A percentile compares a stretch with the other conserved stretches of the same genome.
phyloP scores from a whole-genome alignment of 495 filamentous ascomycete species.

The Lophiostoma macrostomum region DNA sequence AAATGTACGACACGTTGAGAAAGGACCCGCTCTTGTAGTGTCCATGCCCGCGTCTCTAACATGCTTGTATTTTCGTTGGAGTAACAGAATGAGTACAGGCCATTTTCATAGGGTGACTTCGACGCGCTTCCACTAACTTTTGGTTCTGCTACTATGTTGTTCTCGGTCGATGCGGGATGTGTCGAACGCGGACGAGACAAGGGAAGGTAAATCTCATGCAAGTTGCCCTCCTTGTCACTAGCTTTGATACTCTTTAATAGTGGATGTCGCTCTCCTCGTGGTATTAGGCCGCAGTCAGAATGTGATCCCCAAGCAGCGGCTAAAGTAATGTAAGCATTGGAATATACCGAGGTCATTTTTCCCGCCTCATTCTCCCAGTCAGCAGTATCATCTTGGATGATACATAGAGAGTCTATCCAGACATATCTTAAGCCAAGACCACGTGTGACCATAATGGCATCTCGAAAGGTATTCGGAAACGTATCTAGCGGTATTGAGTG shows the following conservation, averaged over 20 bases:
- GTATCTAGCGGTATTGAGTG: background rate
- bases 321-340: background rate
- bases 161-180: too few relatives aligned
- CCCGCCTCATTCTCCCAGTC: constrained; percentile 4
- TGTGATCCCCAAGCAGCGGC: too few relatives aligned
- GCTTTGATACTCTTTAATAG: too few relatives aligned
- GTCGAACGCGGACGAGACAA: too few relatives aligned
- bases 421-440: background rate
- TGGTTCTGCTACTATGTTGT: too few relatives aligned
- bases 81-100: too few relatives aligned
- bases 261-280: too few relatives aligned
- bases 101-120: too few relatives aligned
- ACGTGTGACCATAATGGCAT: background rate
- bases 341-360: constrained; percentile 2
- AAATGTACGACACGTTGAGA: background rate
- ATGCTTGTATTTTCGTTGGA: background rate
- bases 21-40: background rate
- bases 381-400: background rate
- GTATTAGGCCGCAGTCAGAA: too few relatives aligned
- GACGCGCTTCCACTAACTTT: too few relatives aligned
- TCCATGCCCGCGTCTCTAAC: background rate
- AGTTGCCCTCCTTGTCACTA: too few relatives aligned
- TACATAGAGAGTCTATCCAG: constrained; percentile 1
- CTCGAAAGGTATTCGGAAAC: background rate
- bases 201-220: too few relatives aligned